phyloP scores from a whole-genome alignment of 2,329 filamentous ascomycete genomes.

The Ophiostoma fasciatum region DNA sequence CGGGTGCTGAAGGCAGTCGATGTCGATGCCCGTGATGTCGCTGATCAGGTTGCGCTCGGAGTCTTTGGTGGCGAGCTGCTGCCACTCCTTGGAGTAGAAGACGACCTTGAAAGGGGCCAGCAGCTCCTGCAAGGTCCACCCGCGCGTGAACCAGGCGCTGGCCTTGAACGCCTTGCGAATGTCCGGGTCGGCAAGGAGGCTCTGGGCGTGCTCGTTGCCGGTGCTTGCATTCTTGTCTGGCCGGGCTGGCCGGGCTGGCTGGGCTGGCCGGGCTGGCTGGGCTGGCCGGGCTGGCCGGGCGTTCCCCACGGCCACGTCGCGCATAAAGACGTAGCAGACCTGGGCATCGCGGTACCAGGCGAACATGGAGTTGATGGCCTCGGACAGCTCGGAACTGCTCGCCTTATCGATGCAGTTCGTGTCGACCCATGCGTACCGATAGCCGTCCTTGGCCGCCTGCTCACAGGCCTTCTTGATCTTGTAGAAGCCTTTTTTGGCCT shows the following conservation, averaged over 20 bases:
- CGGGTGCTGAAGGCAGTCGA: slow-evolving; percentile 10
- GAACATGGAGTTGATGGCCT: slow-evolving; percentile 17
- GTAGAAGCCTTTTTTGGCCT: slow-evolving; percentile 10
- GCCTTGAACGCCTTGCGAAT: not conserved
- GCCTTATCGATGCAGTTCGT: slow-evolving; percentile 24
- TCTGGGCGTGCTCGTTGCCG: too few species aligned
- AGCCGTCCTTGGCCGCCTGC: slow-evolving; percentile 14
- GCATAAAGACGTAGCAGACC: slow-evolving; percentile 21
- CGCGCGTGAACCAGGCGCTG: slow-evolving; percentile 10
- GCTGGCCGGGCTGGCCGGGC: not conserved
- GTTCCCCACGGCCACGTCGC: slow-evolving; percentile 12
- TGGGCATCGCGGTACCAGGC: slow-evolving; percentile 20
- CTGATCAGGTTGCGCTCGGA: slow-evolving; percentile 14
- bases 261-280: too few species aligned
- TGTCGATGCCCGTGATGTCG: slow-evolving; percentile 17
- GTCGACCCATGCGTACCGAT: slow-evolving; percentile 22
- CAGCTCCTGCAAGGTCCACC: slow-evolving; percentile 14
- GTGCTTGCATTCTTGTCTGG: too few species aligned
- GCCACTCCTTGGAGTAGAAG: slow-evolving; percentile 13
- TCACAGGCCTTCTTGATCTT: slow-evolving; percentile 15
- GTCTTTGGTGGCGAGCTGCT: slow-evolving; percentile 12
- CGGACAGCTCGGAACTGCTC: slow-evolving; percentile 20
- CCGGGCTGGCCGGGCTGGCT: too few species aligned
- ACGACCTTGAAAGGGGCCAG: slow-evolving; percentile 10
- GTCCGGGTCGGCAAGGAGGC: not conserved